phyloP scores from a whole-genome alignment of 108 stramenopile species.

The Nitzschia sp. region DNA sequence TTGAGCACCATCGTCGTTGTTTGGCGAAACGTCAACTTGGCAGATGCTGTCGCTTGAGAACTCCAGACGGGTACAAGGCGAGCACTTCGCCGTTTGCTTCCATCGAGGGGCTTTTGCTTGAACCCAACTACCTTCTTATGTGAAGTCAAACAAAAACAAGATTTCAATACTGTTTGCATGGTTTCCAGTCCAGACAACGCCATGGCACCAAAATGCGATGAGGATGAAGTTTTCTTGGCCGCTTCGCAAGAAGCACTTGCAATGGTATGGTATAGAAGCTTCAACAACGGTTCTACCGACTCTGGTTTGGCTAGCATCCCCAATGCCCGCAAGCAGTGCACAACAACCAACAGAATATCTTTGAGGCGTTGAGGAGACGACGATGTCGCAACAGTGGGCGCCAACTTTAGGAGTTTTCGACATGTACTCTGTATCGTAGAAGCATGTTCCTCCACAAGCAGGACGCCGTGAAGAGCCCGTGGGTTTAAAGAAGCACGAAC shows the following conservation, averaged over 20 bases:
- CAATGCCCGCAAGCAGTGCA: constrained; percentile 27
- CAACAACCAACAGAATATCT: constrained; percentile 16
- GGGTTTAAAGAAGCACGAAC: constrained; percentile 1
- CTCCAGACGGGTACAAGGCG: no score
- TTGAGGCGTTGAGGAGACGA: no score
- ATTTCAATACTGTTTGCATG: constrained; percentile 3
- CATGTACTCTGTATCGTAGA: constrained; percentile 9
- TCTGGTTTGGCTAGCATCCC: not conserved
- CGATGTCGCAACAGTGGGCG: not conserved
- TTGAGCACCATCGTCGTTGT: no score
- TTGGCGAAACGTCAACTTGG: no score
- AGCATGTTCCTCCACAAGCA: constrained; percentile 18
- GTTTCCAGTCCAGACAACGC: constrained; percentile 22
- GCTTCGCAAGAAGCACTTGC: constrained; percentile 1
- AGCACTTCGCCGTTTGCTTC: no score
- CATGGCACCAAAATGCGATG: not conserved
- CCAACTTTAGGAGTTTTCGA: constrained; percentile 30
- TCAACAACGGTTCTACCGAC: not conserved
- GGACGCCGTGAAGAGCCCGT: not conserved
- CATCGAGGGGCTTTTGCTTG: no score
- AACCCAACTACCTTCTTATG: no score
- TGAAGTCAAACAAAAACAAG: constrained; percentile 13
- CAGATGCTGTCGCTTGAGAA: no score
- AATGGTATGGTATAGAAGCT: constrained; percentile 32
- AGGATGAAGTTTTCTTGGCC: not conserved